phyloP scores from a whole-genome alignment of 257 asterid species.

The Fraxinus excelsior region DNA sequence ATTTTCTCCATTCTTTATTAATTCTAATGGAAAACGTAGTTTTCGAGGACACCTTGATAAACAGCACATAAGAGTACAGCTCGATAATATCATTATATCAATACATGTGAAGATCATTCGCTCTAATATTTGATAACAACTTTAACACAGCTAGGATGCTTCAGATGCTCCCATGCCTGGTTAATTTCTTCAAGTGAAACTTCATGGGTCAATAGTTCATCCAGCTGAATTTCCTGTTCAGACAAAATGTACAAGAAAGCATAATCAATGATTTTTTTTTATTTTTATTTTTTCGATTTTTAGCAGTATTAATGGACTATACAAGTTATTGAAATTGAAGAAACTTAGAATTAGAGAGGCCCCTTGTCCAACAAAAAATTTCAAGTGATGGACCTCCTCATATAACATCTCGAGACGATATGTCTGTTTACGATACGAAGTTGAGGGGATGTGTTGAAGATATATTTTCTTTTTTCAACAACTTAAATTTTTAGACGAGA shows the following conservation, averaged over 20 bases:
- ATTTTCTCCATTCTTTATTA: neutral
- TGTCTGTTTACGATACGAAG: neutral
- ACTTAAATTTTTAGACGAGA: neutral
- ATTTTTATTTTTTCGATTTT: no score
- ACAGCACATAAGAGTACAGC: neutral
- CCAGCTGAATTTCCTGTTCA: constrained; percentile 61
- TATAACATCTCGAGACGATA: neutral
- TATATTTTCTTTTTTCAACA: neutral
- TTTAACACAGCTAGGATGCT: constrained; percentile 53
- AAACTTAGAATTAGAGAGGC: no score
- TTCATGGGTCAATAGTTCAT: constrained; percentile 59
- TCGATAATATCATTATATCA: neutral
- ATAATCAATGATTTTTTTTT: neutral
- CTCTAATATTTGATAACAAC: constrained; percentile 54
- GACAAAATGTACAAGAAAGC: neutral
- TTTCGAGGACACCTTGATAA: neutral
- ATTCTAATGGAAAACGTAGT: neutral
- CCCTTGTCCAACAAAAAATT: neutral
- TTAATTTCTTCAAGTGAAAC: constrained; percentile 51
- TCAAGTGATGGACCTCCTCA: neutral
- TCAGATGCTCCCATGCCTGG: constrained; percentile 55
- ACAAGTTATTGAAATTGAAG: neutral
- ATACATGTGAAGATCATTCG: neutral
- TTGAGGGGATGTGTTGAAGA: neutral
- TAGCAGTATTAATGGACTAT: neutral